A percentile compares a stretch with the other conserved stretches of the same genome.
Evolutionary conservation across 345 rosid species (phyloP).

Genomic region (Rhodomyrtus tomentosa): DNA sequence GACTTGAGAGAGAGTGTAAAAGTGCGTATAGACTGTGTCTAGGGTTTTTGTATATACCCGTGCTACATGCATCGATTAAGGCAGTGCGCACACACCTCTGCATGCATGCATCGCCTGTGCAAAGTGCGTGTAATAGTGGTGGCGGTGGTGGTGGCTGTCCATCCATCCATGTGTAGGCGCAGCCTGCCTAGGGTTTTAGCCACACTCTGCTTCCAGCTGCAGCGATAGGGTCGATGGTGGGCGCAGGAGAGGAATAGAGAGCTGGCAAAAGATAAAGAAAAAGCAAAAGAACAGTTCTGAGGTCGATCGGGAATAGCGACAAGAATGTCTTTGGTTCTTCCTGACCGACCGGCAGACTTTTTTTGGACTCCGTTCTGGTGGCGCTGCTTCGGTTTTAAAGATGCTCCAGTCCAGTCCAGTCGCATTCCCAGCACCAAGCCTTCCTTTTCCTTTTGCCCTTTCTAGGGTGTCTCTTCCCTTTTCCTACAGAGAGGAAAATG

Average conservation of each 20-base stretch:
- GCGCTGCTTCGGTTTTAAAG: not conserved
- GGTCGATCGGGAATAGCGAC: slow-evolving; percentile 13
- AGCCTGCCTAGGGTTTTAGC: not conserved
- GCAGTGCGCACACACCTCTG: not conserved
- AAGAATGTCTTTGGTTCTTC: slow-evolving; percentile 16
- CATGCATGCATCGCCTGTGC: not conserved
- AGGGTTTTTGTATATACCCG: not conserved
- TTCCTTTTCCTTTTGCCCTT: not conserved
- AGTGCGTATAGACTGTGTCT: not conserved
- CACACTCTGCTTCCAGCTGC: not conserved
- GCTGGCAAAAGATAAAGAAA: not conserved
- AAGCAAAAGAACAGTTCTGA: not conserved
- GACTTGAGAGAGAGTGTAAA: not conserved
- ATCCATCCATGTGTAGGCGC: not conserved
- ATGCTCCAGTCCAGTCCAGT: not conserved
- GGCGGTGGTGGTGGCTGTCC: not conserved
- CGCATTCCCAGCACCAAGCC: not conserved
- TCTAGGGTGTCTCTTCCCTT: not conserved
- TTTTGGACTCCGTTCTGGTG: not conserved
- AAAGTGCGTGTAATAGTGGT: not conserved
- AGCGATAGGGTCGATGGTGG: not conserved
- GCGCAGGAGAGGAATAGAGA: not conserved
- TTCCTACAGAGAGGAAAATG: not conserved
- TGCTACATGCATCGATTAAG: not conserved
- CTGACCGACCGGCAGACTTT: slow-evolving; percentile 4